Percentiles rank a stretch among this genome's conserved stretches.
phyloP scores from a whole-genome alignment of 495 filamentous ascomycete species.

The Penicillium subrubescens region DNA sequence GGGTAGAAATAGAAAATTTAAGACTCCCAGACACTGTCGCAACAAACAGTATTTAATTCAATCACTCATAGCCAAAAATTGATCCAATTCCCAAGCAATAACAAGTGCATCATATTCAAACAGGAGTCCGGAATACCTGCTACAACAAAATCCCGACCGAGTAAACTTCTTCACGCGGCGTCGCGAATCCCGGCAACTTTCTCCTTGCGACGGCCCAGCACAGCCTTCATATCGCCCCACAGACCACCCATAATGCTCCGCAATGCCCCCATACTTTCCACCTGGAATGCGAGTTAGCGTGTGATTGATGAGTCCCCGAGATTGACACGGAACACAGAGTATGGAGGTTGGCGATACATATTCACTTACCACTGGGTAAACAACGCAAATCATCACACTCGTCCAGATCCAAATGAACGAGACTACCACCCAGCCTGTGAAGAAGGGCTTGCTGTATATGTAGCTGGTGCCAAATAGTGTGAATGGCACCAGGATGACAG shows the following conservation, averaged over 20 bases:
- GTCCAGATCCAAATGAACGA: constrained; percentile 48
- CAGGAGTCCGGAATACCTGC: not conserved
- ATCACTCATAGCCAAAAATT: not conserved
- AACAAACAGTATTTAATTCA: not conserved
- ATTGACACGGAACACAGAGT: not conserved
- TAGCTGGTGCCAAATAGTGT: constrained; percentile 42
- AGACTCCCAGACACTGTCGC: not conserved
- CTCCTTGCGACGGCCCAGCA: constrained; percentile 14
- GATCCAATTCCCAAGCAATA: not conserved
- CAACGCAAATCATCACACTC: constrained; percentile 44
- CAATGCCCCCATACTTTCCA: constrained; percentile 40
- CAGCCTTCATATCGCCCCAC: constrained; percentile 23
- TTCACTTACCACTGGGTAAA: constrained; percentile 41
- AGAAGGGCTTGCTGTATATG: constrained; percentile 38
- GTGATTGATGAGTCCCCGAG: not conserved
- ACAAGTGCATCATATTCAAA: not conserved
- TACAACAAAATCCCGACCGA: not conserved
- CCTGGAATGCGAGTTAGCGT: constrained; percentile 9
- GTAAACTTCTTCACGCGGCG: not conserved
- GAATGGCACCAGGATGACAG: constrained; percentile 44
- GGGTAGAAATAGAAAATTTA: not conserved
- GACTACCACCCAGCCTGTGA: constrained; percentile 48
- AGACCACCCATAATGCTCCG: constrained; percentile 24
- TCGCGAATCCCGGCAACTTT: not conserved
- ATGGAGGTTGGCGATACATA: not conserved